phyloP scores from a whole-genome alignment of 257 asterid species.

The Rubia yunnanensis region DNA sequence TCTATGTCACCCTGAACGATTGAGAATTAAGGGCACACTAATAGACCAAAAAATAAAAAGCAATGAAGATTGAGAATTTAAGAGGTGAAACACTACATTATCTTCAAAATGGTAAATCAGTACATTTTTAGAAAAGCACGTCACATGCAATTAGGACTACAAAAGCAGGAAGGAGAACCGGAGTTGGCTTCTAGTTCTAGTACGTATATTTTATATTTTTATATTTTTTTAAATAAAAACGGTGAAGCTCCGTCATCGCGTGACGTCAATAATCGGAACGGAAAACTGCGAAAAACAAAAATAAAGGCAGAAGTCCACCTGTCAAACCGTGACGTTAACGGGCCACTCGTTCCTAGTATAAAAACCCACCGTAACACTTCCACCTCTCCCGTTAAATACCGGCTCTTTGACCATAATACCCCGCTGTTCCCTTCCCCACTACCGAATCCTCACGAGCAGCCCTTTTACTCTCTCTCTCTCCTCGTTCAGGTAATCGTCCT shows the following conservation, averaged over 20 bases:
- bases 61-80: neutral
- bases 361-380: neutral
- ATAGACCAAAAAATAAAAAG: too few species aligned
- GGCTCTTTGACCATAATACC: constrained; percentile 15
- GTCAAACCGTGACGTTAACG: constrained; percentile 13
- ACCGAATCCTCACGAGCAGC: constrained; percentile 3
- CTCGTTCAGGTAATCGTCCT: neutral
- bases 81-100: neutral
- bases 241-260: neutral
- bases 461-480: neutral
- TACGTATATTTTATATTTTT: too few species aligned
- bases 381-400: neutral
- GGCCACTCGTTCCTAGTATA: neutral
- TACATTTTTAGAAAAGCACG: neutral
- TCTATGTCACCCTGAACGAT: neutral
- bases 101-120: neutral
- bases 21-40: too few species aligned
- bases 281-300: neutral
- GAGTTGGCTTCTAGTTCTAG: neutral
- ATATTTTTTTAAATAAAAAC: too few species aligned
- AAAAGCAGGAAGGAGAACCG: neutral
- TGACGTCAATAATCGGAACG: neutral
- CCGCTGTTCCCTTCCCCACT: constrained; percentile 11
- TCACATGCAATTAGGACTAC: neutral
- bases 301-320: neutral